Conservation (phyloP, 352 stramenopile species). For the Globisporangium okanoganense region DNA sequence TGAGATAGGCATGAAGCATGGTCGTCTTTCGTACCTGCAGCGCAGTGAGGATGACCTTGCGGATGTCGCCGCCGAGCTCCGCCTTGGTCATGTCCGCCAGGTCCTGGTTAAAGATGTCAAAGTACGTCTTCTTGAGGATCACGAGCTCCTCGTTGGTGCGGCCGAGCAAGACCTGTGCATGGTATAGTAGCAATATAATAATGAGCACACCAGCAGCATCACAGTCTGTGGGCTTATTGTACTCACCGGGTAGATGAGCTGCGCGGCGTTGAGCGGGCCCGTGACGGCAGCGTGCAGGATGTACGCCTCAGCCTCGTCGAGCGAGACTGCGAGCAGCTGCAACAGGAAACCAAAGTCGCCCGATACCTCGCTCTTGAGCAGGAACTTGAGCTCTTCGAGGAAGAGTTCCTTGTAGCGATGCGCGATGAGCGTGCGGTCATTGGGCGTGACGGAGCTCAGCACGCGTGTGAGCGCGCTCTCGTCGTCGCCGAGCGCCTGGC, state of each 20-base stretch:
- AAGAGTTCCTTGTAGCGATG: slow-evolving; percentile 28
- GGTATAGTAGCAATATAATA: neutral
- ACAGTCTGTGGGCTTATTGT: no score
- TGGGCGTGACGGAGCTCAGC: slow-evolving; percentile 19
- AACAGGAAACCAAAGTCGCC: slow-evolving; percentile 28
- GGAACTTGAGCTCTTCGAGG: slow-evolving; percentile 20
- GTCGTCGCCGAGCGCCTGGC: slow-evolving; percentile 23
- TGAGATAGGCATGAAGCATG: neutral
- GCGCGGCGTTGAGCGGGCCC: slow-evolving; percentile 19
- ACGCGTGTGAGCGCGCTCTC: slow-evolving; percentile 18
- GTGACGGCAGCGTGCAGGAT: slow-evolving; percentile 24
- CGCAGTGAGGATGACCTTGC: slow-evolving; percentile 31
- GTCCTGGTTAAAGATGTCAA: slow-evolving; percentile 38
- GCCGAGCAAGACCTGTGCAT: slow-evolving; percentile 23
- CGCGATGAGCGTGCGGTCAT: slow-evolving; percentile 20
- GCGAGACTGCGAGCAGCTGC: slow-evolving; percentile 19
- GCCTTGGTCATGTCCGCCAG: slow-evolving; percentile 26
- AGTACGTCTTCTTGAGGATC: slow-evolving; percentile 47
- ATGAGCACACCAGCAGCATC: neutral
- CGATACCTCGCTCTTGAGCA: slow-evolving; percentile 21
- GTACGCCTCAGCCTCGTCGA: slow-evolving; percentile 27
- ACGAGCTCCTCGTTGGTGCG: slow-evolving; percentile 34
- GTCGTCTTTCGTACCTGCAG: slow-evolving; percentile 19
- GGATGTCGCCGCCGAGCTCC: slow-evolving; percentile 37
- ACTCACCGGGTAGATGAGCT: slow-evolving; percentile 22